A percentile compares a stretch with the other conserved stretches of the same genome.
Evolutionary conservation across 495 filamentous ascomycete species (phyloP).

Genomic region (Neurospora intermedia): DNA sequence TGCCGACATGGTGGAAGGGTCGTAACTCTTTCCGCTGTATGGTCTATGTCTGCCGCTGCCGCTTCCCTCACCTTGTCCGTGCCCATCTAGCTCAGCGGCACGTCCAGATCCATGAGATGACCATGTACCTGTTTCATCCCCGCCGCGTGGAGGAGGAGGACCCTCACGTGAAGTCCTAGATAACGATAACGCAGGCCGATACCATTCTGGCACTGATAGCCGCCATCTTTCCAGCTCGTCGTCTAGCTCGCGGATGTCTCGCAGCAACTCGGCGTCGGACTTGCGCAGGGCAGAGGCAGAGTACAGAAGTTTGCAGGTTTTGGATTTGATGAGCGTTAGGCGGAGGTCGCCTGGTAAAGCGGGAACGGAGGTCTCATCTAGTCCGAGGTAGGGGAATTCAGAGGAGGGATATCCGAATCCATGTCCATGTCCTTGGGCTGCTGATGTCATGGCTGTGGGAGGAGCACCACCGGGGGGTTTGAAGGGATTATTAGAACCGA

Average conservation of each 20-base stretch:
- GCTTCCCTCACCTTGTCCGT: neutral
- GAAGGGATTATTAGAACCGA: neutral
- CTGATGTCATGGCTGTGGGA: constrained; percentile 3
- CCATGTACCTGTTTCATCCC: neutral
- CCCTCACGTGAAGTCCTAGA: constrained; percentile 13
- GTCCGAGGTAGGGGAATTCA: neutral
- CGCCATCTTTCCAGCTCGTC: constrained; percentile 43
- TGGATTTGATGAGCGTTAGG: constrained; percentile 40
- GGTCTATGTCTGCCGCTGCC: neutral
- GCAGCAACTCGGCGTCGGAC: constrained; percentile 41
- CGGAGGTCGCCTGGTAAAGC: constrained; percentile 39
- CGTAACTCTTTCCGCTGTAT: neutral
- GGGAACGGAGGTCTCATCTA: constrained; percentile 23
- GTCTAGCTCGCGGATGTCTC: constrained; percentile 42
- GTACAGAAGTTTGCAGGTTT: constrained; percentile 37
- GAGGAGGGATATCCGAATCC: constrained; percentile 2
- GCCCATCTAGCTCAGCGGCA: neutral
- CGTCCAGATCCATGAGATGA: neutral
- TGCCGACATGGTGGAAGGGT: neutral
- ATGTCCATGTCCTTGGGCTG: constrained; percentile 1
- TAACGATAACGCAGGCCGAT: constrained; percentile 35
- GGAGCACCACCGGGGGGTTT: neutral
- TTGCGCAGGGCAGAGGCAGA: constrained; percentile 37
- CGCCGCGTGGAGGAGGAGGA: too few species aligned
- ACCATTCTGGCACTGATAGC: constrained; percentile 30